Conservation (phyloP, 2,329 filamentous ascomycete genomes). For the Graphilbum fragrans region DNA sequence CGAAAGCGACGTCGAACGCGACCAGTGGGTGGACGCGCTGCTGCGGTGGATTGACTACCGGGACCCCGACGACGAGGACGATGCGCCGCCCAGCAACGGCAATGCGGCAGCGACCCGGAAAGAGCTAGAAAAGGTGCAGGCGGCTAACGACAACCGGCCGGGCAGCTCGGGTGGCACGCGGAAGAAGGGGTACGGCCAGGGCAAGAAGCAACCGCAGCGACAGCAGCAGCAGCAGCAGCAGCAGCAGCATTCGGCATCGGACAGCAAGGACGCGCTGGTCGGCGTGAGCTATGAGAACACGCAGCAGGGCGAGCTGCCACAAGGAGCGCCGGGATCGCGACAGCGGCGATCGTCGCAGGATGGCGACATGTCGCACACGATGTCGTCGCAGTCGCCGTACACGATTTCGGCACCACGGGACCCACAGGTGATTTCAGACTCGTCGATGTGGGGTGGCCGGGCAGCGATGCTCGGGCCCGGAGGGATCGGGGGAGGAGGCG, state of each 20-base stretch:
- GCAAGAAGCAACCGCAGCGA: conserved; percentile 15
- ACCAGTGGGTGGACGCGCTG: conserved; percentile 85
- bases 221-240: conserved; percentile 14
- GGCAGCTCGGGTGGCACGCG: conserved; percentile 14
- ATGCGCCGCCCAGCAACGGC: background rate
- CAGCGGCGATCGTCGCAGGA: conserved; percentile 12
- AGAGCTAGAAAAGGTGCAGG: conserved; percentile 26
- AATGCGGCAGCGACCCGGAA: conserved; percentile 16
- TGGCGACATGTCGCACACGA: conserved; percentile 20
- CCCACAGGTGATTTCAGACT: conserved; percentile 70
- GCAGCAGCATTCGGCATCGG: conserved; percentile 1
- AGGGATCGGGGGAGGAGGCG: conserved; percentile 46
- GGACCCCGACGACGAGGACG: conserved; percentile 45
- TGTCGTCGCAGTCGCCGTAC: conserved; percentile 28
- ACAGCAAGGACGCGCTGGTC: conserved; percentile 33
- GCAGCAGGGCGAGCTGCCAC: conserved; percentile 33
- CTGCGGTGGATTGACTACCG: conserved; percentile 77
- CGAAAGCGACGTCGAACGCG: conserved; percentile 84
- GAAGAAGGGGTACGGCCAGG: conserved; percentile 26
- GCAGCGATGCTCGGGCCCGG: background rate
- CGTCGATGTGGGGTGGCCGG: conserved; percentile 59
- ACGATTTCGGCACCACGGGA: conserved; percentile 81
- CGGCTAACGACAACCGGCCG: conserved; percentile 15
- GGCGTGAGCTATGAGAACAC: conserved; percentile 47
- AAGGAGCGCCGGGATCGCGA: conserved; percentile 5